Evolutionary conservation across 371 early-diverging fungal genomes (phyloP).

Genomic region (Saksenaea oblongispora): DNA sequence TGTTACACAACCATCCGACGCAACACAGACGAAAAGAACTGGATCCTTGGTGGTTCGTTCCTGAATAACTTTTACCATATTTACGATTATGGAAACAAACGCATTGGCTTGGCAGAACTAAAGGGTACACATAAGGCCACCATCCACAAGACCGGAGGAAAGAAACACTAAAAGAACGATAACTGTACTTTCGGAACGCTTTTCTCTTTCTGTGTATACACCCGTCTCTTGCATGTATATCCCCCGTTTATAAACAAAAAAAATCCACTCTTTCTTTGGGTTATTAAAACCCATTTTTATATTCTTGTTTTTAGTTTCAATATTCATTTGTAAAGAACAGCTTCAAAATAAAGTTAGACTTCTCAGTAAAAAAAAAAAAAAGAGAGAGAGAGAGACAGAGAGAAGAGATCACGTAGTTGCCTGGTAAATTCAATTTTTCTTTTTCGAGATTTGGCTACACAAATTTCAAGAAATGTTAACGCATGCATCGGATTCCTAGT

Average conservation of each 20-base stretch:
- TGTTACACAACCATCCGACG: conserved; percentile 35
- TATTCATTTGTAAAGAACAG: conserved; percentile 1
- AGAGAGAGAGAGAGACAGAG: too few relatives aligned
- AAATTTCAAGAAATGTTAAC: too few relatives aligned
- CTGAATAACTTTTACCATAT: conserved; percentile 47
- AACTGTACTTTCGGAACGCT: neutral
- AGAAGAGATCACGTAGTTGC: too few relatives aligned
- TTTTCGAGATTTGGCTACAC: too few relatives aligned
- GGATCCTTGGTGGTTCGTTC: conserved; percentile 48
- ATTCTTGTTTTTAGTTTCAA: neutral
- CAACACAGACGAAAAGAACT: conserved; percentile 31
- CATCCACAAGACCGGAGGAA: conserved; percentile 32
- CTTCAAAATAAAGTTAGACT: conserved; percentile 5
- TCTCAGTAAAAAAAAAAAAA: neutral
- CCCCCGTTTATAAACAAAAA: neutral
- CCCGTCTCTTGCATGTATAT: neutral
- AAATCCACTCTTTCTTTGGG: neutral
- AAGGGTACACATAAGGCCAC: conserved; percentile 33
- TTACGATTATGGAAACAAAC: conserved; percentile 30
- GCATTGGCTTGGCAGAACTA: conserved; percentile 42
- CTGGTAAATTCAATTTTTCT: too few relatives aligned
- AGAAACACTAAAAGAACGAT: conserved; percentile 1
- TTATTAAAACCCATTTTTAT: too few relatives aligned
- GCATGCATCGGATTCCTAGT: too few relatives aligned
- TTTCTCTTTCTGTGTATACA: neutral